Evolutionary conservation across 306 rosid species (phyloP).

Genomic region (Gastrolobium bilobum): DNA sequence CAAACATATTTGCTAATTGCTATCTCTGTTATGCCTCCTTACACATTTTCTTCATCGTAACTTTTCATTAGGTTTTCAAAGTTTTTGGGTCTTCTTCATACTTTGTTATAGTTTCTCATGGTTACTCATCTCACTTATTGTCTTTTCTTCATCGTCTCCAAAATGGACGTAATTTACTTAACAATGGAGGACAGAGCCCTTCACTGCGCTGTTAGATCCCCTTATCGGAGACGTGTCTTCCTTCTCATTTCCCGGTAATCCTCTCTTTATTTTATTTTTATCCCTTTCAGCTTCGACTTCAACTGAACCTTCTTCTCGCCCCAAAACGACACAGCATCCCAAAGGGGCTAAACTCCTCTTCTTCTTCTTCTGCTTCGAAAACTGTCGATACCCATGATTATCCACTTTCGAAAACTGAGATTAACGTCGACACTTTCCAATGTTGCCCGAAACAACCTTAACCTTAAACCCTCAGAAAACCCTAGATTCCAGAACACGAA

Average conservation of each 20-base stretch:
- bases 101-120: too few species aligned
- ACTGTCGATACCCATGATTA: slow-evolving; percentile 52
- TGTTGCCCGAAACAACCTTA: neutral
- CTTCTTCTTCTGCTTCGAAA: neutral
- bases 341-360: neutral
- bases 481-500: slow-evolving; percentile 59
- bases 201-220: neutral
- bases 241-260: neutral
- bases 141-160: too few species aligned
- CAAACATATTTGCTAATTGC: too few species aligned
- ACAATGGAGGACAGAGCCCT: neutral
- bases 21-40: too few species aligned
- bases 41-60: too few species aligned
- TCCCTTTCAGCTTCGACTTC: too few species aligned
- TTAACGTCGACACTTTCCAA: slow-evolving; percentile 26
- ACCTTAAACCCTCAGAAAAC: slow-evolving; percentile 49
- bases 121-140: too few species aligned
- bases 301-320: too few species aligned
- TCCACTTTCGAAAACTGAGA: slow-evolving; percentile 51
- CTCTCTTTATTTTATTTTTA: too few species aligned
- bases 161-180: too few species aligned
- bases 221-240: neutral
- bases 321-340: slow-evolving; percentile 33
- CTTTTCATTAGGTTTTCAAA: too few species aligned
- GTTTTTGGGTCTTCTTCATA: too few species aligned